Conservation (phyloP, 139 green algal species). For the Volvox reticuliferus region DNA sequence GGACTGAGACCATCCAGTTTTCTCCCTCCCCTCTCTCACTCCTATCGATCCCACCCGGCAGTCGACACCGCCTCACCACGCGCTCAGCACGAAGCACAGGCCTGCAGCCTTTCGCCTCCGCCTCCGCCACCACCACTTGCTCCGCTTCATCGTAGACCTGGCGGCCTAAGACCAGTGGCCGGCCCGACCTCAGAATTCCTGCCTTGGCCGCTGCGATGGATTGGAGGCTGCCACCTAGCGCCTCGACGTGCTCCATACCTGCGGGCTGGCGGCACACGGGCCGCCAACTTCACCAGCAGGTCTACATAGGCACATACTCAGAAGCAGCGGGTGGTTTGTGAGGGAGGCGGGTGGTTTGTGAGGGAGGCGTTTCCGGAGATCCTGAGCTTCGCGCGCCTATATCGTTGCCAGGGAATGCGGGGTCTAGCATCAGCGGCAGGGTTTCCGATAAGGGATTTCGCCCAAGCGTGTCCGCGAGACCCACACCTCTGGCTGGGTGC, state of each 20-base stretch:
- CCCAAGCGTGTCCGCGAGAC: no score
- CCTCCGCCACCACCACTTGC: slow-evolving; percentile 51
- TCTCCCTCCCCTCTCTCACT: background rate
- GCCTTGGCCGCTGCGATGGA: slow-evolving; percentile 85
- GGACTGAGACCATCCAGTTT: no score
- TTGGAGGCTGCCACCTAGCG: slow-evolving; percentile 77
- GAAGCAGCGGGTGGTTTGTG: no score
- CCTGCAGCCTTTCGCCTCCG: slow-evolving; percentile 28
- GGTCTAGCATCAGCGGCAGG: no score
- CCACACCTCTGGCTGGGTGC: no score
- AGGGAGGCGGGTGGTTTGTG: no score
- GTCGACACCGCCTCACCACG: slow-evolving; percentile 22
- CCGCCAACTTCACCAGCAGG: no score
- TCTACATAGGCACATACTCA: no score
- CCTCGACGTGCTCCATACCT: slow-evolving; percentile 79
- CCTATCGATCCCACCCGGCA: background rate
- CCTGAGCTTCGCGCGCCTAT: no score
- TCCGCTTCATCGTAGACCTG: slow-evolving; percentile 70
- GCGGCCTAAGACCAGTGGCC: slow-evolving; percentile 72
- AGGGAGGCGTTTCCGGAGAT: no score
- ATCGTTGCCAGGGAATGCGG: no score
- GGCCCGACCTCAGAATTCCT: slow-evolving; percentile 79
- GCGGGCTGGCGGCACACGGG: background rate
- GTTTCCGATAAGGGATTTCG: no score
- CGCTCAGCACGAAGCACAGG: slow-evolving; percentile 39